Evolutionary conservation across 2,329 filamentous ascomycete species (phyloP).

Genomic region (Dactylonectria estremocensis): DNA sequence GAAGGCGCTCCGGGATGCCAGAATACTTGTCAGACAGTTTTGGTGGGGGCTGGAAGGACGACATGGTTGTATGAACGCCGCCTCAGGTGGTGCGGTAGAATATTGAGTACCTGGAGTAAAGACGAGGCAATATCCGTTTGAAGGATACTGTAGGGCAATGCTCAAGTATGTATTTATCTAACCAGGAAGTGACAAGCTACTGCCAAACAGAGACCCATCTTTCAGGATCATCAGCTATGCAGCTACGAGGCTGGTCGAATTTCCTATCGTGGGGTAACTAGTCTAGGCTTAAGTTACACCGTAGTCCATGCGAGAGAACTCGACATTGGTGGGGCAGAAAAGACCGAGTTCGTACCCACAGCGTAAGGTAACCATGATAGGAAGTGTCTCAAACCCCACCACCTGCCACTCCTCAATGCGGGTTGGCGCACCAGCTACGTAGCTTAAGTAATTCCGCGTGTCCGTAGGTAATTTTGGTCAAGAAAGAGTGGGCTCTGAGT

Average conservation of each 20-base stretch:
- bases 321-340: too few relatives aligned
- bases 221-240: background rate
- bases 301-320: background rate
- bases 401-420: background rate
- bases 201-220: background rate
- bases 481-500: too few relatives aligned
- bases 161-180: background rate
- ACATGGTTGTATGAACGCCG: background rate
- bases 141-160: background rate
- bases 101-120: background rate
- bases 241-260: background rate
- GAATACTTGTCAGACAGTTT: background rate
- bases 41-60: background rate
- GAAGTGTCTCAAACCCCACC: background rate
- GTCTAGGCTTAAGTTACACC: too few relatives aligned
- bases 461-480: too few relatives aligned
- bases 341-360: background rate
- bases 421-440: background rate
- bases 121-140: background rate
- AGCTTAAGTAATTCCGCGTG: too few relatives aligned
- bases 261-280: background rate
- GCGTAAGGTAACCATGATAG: background rate
- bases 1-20: background rate
- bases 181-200: background rate
- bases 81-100: background rate